Evolutionary conservation across 2,329 filamentous ascomycete species (phyloP).

Genomic region (Paecilomyces formosus): DNA sequence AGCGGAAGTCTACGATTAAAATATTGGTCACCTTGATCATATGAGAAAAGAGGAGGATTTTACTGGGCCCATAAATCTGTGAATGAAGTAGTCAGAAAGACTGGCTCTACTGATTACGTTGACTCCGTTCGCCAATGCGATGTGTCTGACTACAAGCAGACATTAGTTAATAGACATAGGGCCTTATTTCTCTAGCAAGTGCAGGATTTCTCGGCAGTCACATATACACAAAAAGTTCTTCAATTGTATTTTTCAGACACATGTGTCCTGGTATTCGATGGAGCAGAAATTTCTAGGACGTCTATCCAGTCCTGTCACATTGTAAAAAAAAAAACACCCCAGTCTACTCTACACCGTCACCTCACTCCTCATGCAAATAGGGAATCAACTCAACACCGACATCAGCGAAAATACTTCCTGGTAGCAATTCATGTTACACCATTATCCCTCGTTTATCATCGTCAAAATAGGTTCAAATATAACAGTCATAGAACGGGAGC

Average conservation of each 20-base stretch:
- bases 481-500: not conserved
- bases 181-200: not conserved
- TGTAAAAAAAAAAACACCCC: not conserved
- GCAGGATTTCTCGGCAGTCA: not conserved
- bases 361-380: not conserved
- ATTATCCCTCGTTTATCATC: not conserved
- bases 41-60: too few relatives aligned
- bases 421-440: not conserved
- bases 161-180: too few relatives aligned
- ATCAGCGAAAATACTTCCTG: not conserved
- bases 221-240: not conserved
- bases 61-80: too few relatives aligned
- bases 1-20: too few relatives aligned
- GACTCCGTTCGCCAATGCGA: too few relatives aligned
- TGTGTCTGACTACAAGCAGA: too few relatives aligned
- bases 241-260: not conserved
- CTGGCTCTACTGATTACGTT: too few relatives aligned
- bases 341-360: not conserved
- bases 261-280: not conserved
- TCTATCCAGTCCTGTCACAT: not conserved
- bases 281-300: not conserved
- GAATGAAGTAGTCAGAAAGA: too few relatives aligned
- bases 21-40: too few relatives aligned
- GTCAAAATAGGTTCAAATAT: conserved; percentile 3
- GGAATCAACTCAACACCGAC: not conserved